Conservation (phyloP, 768 basidiomycete genomes). For the Podaxis sp. region DNA sequence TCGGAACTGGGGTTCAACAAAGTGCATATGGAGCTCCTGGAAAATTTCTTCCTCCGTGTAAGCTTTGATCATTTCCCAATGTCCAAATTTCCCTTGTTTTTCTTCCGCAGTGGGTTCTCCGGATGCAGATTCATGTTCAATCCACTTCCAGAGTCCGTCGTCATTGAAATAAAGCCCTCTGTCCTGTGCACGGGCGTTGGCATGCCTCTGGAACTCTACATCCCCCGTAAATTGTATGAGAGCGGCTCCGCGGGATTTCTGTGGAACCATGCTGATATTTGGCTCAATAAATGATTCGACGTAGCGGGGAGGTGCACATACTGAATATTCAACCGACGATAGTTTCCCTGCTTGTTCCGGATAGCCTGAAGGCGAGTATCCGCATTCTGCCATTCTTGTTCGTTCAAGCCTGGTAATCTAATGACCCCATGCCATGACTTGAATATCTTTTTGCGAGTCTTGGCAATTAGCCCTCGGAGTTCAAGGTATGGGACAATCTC, state of each 20-base stretch:
- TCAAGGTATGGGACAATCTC: slow-evolving; percentile 33
- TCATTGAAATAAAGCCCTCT: slow-evolving; percentile 54
- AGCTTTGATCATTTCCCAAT: slow-evolving; percentile 46
- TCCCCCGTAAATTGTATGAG: slow-evolving; percentile 59
- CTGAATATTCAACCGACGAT: slow-evolving; percentile 37
- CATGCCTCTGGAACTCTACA: slow-evolving; percentile 38
- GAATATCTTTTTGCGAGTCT: slow-evolving; percentile 27
- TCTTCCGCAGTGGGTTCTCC: too few relatives aligned
- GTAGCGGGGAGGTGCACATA: slow-evolving; percentile 20
- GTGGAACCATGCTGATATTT: slow-evolving; percentile 38
- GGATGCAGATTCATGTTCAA: not conserved
- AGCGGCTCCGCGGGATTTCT: slow-evolving; percentile 50
- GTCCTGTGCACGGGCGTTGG: slow-evolving; percentile 40
- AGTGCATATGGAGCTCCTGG: slow-evolving; percentile 32
- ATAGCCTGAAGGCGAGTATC: slow-evolving; percentile 27
- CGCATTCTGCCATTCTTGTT: slow-evolving; percentile 16
- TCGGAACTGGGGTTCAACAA: slow-evolving; percentile 21
- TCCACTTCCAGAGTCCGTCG: slow-evolving; percentile 65
- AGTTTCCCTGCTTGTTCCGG: slow-evolving; percentile 31
- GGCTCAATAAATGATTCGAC: slow-evolving; percentile 4
- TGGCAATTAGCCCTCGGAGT: slow-evolving; percentile 47
- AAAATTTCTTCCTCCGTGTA: slow-evolving; percentile 46
- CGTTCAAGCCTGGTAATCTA: slow-evolving; percentile 37
- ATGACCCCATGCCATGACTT: slow-evolving; percentile 53
- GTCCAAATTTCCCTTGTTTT: too few relatives aligned